Evolutionary conservation across 345 rosid species (phyloP).

Genomic region (Angophora floribunda): DNA sequence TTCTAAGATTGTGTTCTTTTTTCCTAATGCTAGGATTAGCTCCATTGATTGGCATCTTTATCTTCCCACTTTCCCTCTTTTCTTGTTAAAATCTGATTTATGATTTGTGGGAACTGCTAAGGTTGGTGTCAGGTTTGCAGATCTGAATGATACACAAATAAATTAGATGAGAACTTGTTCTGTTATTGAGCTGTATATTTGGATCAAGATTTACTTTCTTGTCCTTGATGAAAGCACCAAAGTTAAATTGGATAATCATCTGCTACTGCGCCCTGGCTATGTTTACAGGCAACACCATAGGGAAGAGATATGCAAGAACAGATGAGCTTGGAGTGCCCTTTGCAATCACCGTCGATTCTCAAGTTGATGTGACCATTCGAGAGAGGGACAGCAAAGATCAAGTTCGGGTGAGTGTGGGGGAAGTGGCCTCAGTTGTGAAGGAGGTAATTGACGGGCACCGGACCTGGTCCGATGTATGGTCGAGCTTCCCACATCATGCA

Average conservation of each 20-base stretch:
- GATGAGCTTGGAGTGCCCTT: conserved; percentile 97
- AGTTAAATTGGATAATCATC: neutral
- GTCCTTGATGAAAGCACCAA: neutral
- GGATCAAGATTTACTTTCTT: neutral
- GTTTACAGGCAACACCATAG: conserved; percentile 74
- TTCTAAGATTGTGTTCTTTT: neutral
- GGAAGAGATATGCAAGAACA: conserved; percentile 89
- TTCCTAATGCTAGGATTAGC: neutral
- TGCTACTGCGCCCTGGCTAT: neutral
- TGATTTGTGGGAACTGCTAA: neutral
- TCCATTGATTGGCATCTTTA: neutral
- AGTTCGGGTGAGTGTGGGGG: conserved; percentile 53
- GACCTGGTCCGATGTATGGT: conserved; percentile 79
- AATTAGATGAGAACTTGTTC: neutral
- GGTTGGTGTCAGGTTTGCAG: neutral
- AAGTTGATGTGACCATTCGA: conserved; percentile 64
- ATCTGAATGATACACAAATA: neutral
- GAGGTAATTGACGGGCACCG: conserved; percentile 55
- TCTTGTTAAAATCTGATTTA: neutral
- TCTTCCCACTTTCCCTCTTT: neutral
- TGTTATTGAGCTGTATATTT: neutral
- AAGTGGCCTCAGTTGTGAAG: conserved; percentile 60
- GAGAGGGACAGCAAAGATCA: conserved; percentile 96
- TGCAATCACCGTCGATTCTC: conserved; percentile 79
- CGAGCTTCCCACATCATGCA: conserved; percentile 54